These are phyloP conservation scores for Schrenkiella parvula DNA, from an alignment of 345 rosid species.

Conservation along the genomic window DNA sequence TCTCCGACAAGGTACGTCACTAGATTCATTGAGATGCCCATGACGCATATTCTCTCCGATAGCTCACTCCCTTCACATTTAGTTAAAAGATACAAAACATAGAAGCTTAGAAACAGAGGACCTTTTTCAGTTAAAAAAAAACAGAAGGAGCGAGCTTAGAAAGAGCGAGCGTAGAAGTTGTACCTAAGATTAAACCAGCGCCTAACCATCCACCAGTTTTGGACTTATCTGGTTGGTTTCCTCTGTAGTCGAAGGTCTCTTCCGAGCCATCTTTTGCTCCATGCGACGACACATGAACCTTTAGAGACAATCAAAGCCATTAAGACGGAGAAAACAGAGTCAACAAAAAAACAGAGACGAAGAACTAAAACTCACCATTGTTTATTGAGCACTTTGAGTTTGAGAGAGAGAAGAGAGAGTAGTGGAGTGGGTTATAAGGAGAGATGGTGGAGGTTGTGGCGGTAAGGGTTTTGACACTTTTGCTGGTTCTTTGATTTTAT, in stretches of 20 bases:
- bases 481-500: slow-evolving; percentile 13
- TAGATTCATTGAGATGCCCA: slow-evolving; percentile 90
- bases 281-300: slow-evolving; percentile 38
- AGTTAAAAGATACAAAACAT: neutral
- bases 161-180: neutral
- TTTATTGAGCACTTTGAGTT: neutral
- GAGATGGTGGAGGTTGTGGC: slow-evolving; percentile 7
- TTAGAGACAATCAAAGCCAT: slow-evolving; percentile 43
- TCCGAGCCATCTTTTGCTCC: slow-evolving; percentile 44
- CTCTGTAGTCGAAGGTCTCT: slow-evolving; percentile 47
- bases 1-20: slow-evolving; percentile 80
- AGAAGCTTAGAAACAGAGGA: neutral
- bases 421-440: slow-evolving; percentile 23
- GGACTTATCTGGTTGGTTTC: slow-evolving; percentile 65
- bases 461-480: slow-evolving; percentile 30
- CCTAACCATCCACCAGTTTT: slow-evolving; percentile 90
- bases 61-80: slow-evolving; percentile 63
- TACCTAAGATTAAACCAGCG: slow-evolving; percentile 90
- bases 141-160: neutral
- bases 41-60: slow-evolving; percentile 83
- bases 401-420: slow-evolving; percentile 9
- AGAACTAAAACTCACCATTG: slow-evolving; percentile 24
- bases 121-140: neutral
- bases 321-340: neutral
- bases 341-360: neutral